Base-by-base conservation (phyloP, 371 early-diverging fungal genomes). In the Dichotomocladium elegans region DNA sequence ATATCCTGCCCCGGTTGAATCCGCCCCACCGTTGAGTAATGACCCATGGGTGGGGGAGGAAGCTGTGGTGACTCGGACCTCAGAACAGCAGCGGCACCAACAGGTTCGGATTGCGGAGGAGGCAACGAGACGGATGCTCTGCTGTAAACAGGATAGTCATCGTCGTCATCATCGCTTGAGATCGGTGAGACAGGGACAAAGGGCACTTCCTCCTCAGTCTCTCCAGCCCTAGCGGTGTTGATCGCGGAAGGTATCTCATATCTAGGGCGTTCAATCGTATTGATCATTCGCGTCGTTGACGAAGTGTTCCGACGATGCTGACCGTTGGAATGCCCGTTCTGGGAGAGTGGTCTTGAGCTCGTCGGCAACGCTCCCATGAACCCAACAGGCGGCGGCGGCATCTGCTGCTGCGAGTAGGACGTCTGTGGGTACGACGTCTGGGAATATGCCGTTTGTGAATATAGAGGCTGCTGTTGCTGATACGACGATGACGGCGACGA, bases 161-260 rank as follows among this genome's bases (percentile, higher is more conserved):
- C 49, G 17, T 63, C 63, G 19, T 63, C 63, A 29, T 63, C 63
- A 27, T 52, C 52, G n/a, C 50, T 53, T 6, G 50, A 48, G 27
- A 51, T 46, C 14, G 63, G 63, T 15, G 63, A 63, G 15, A 63
- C 63, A 17, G 63, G 53, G 28, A 57, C 43, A 44, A 63, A 61
- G 3, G 51, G 52, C 7, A 47, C 37, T 28, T 61, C 61, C 8
- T 55, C 61, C 21, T 47, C 44, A 24, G 45, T 41, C 3, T 35
- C 31, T 26, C 42, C 51, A n/a, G 31, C 21, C 30, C 47, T 28
- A 22, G 45, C 41, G 2, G 61, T 61, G 35, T 55, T 25, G 17
- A 61, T 61, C 8, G 51, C 45, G 5, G 51, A 24, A n/a, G 58
- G 58, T 46, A 41, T 34, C 7, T 46, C 31, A 41, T 61, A 61